Percentiles rank a stretch among this genome's conserved stretches.
Conservation (phyloP, 1,284 basidiomycete genomes). For the Vanrija humicola region DNA sequence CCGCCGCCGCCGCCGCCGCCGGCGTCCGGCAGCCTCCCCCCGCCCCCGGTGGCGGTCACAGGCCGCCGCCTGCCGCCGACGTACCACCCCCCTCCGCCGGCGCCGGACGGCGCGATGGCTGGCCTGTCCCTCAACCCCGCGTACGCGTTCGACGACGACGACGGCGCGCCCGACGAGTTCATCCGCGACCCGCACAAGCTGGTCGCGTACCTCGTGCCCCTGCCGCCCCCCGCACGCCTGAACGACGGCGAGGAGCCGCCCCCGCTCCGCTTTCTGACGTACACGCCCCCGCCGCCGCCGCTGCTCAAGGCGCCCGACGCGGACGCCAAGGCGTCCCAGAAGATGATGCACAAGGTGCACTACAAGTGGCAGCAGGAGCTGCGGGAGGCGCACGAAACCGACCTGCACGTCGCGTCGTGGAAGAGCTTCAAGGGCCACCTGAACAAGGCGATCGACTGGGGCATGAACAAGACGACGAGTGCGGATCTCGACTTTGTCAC, state of each 20-base stretch:
- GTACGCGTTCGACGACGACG: too few species aligned
- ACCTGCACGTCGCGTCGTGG: conserved; percentile 10
- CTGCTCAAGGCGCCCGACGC: conserved; percentile 7
- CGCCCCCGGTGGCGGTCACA: too few species aligned
- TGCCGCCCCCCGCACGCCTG: conserved; percentile 8
- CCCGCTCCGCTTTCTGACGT: conserved; percentile 18
- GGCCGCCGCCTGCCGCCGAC: too few species aligned
- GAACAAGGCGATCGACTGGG: conserved; percentile 17
- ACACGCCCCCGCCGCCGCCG: conserved; percentile 21
- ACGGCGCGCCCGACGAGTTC: conserved; percentile 7
- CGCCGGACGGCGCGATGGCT: too few species aligned
- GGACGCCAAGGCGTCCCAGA: conserved; percentile 4
- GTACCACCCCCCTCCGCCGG: too few species aligned
- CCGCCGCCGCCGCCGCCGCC: too few species aligned
- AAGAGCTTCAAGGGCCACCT: conserved; percentile 7
- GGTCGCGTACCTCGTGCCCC: conserved; percentile 20
- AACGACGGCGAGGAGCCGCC: not conserved
- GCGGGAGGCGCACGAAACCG: conserved; percentile 12
- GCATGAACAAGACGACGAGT: conserved; percentile 10
- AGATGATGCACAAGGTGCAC: conserved; percentile 11
- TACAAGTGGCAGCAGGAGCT: conserved; percentile 22
- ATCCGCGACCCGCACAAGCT: conserved; percentile 23
- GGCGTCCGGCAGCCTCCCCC: too few species aligned
- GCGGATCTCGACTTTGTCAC: conserved; percentile 22
- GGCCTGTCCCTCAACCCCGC: too few species aligned